phyloP scores from a whole-genome alignment of 2,329 filamentous ascomycete genomes.

The Aspergillus fumigatus region DNA sequence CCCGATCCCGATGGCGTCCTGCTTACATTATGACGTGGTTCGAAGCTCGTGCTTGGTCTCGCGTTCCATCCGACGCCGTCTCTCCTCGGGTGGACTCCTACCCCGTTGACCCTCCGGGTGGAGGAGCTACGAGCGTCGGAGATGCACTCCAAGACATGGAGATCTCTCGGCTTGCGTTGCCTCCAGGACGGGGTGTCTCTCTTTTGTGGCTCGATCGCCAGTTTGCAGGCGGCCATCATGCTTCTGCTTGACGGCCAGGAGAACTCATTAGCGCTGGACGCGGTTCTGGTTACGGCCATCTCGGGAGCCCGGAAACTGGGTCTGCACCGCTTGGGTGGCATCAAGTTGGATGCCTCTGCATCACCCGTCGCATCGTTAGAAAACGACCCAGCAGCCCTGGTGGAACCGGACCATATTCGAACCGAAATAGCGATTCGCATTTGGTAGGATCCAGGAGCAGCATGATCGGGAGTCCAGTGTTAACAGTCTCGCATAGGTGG shows the following conservation, averaged over 20 bases:
- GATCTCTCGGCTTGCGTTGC: constrained; percentile 8
- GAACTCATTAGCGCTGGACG: constrained; percentile 5
- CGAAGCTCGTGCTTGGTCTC: not conserved
- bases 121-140: not conserved
- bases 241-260: constrained; percentile 11
- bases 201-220: constrained; percentile 11
- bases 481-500: constrained; percentile 5
- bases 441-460: not conserved
- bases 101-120: not conserved
- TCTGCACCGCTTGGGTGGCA: constrained; percentile 9
- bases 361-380: not conserved
- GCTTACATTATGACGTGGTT: not conserved
- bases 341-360: not conserved
- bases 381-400: not conserved
- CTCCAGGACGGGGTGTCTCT: constrained; percentile 8
- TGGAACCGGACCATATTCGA: not conserved
- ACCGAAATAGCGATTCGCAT: not conserved
- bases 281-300: constrained; percentile 11
- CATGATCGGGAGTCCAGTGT: not conserved
- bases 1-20: too few relatives aligned
- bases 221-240: constrained; percentile 13
- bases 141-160: not conserved
- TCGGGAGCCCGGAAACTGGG: constrained; percentile 11
- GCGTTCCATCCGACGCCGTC: not conserved
- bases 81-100: not conserved